Evolutionary conservation across 805 yeast genomes (phyloP), one percentile per base, ranked within the genome.

Genomic region (Suhomyces canberraensis): DNA sequence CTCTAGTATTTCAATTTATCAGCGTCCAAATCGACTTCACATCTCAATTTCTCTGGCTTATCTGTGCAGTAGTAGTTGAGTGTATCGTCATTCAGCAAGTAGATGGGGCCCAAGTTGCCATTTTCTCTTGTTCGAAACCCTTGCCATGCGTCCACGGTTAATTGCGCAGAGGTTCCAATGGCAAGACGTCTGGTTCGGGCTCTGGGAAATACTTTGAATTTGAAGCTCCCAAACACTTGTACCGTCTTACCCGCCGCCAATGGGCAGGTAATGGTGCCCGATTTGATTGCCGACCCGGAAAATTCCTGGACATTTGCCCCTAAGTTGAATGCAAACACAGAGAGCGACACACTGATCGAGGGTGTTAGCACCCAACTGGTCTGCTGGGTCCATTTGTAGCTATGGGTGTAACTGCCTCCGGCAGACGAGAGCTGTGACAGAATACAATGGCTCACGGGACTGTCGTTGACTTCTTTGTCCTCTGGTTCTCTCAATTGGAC

Each of bases 371-470:
- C 13, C 13, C 13, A n/a, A 13, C 13, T 24, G 26, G 9, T n/a
- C 13, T 8, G 5, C 11, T 40, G 36, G 8, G 34, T 30, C 44
- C 44, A 40, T 13, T 31, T 33, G 30, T 42, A 42, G 16, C 44
- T 28, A 16, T 46, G 51, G 4, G 55, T 31, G 16, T 39, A 45
- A 3, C 45, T 22, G 11, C 51, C 56, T 1, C 51, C 52, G 7
- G 44, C 35, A 11, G 46, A 40, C 3, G 55, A 43, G 8, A 41
- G 35, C 18, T 30, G 30, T 3, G 53, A 37, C 3, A 54, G 47
- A 11, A 46, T 32, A 29, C 57, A 52, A 18, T 34, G 34, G 13
- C 54, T 46, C 8, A 48, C 33, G 17, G 58, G 56, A 4, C 42
- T 36, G n/a, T 42, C 43, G 7, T 20, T 13, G 1, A 39, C 25